A percentile compares a stretch with the other conserved stretches of the same genome.
Conservation (phyloP, 345 rosid genomes). For the Eucalyptus erythrocorys region DNA sequence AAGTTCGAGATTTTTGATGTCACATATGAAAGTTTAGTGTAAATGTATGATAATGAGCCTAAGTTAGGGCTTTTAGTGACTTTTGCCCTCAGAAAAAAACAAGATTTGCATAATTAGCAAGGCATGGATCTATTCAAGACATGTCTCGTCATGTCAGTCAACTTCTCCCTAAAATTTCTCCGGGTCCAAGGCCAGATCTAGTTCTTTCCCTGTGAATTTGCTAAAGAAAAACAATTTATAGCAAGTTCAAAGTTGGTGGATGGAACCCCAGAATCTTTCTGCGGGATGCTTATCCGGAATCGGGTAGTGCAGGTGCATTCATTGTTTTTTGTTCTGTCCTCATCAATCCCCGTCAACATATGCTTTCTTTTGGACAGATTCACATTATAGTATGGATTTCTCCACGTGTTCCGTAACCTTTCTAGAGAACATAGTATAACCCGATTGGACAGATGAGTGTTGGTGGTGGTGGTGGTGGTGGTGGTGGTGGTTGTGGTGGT, state of each 20-base stretch:
- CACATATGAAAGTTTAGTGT: fast-evolving
- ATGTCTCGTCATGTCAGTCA: neutral
- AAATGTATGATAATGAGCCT: too few relatives aligned
- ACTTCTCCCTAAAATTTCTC: neutral
- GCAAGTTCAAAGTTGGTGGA: neutral
- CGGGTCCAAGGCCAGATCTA: neutral
- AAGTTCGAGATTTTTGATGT: too few relatives aligned
- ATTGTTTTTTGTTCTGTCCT: neutral
- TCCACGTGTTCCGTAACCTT: neutral
- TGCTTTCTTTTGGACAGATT: neutral
- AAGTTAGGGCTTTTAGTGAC: too few relatives aligned
- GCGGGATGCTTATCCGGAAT: neutral
- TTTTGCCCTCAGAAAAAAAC: too few relatives aligned
- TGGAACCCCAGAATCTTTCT: neutral
- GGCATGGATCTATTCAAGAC: neutral
- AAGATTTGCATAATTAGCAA: neutral
- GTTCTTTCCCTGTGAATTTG: neutral
- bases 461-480: neutral
- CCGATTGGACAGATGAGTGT: neutral
- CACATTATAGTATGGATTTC: neutral
- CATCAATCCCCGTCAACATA: neutral
- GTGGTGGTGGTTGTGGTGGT: neutral
- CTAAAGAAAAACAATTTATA: neutral
- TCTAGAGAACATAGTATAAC: neutral
- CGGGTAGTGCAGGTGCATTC: neutral